phyloP scores from a whole-genome alignment of 306 rosid genomes.

The Quercus agrifolia region DNA sequence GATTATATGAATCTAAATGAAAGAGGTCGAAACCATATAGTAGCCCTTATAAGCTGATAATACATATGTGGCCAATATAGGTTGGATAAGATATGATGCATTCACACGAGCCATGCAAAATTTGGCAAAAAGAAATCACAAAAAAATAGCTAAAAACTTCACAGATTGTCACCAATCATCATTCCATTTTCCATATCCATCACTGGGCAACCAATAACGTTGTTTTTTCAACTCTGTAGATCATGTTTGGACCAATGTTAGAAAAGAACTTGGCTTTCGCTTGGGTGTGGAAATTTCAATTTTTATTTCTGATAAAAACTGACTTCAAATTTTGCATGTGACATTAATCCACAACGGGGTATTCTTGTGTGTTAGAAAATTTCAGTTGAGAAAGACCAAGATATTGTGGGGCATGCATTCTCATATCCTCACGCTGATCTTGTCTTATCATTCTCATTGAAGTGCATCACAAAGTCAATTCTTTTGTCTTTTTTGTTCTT shows the following conservation, averaged over 20 bases:
- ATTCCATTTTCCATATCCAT: not conserved
- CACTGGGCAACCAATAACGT: constrained; percentile 5
- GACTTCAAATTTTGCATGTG: not conserved
- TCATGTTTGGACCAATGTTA: constrained; percentile 1
- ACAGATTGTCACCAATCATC: constrained; percentile 1
- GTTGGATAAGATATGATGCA: constrained; percentile 16
- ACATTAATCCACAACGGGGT: not conserved
- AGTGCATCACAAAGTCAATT: not conserved
- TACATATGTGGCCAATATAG: constrained; percentile 18
- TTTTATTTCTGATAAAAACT: not conserved
- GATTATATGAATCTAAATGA: not conserved
- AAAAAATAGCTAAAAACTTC: not conserved
- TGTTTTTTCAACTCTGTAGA: not conserved
- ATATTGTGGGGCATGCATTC: constrained; percentile 9
- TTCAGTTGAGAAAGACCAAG: constrained; percentile 13
- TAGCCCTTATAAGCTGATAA: constrained; percentile 10
- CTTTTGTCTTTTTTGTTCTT: not conserved
- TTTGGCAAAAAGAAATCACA: not conserved
- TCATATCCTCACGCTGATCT: not conserved
- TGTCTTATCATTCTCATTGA: constrained; percentile 3
- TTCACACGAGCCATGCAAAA: not conserved
- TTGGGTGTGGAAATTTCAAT: not conserved
- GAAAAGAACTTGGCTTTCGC: not conserved
- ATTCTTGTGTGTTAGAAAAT: constrained; percentile 7
- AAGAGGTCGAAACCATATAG: not conserved